Evolutionary conservation across 2,329 filamentous ascomycete species (phyloP).

Genomic region (Colletotrichum cereale): DNA sequence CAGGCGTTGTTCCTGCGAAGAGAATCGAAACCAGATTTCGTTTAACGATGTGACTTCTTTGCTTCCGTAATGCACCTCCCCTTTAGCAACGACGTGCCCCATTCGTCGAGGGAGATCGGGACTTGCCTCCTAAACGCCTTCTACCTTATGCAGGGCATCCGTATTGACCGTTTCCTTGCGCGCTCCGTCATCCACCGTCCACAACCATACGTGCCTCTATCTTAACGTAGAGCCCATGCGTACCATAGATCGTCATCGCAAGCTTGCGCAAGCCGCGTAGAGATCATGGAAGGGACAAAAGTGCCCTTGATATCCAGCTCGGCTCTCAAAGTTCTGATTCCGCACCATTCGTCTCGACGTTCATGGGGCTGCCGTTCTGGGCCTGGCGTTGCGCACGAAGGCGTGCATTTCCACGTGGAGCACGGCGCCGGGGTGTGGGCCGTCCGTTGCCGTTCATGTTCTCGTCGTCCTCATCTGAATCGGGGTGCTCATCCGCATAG

Average conservation of each 20-base stretch:
- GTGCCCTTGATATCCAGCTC: not conserved
- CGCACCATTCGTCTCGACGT: constrained; percentile 66
- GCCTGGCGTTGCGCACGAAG: constrained; percentile 57
- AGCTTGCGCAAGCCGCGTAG: not conserved
- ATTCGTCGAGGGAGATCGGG: constrained; percentile 24
- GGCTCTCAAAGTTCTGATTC: constrained; percentile 65
- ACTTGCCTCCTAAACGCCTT: constrained; percentile 37
- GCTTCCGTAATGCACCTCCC: constrained; percentile 31
- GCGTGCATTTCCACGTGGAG: constrained; percentile 54
- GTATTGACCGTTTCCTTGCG: constrained; percentile 14
- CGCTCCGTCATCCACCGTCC: constrained; percentile 13
- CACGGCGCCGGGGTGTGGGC: constrained; percentile 57
- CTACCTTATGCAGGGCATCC: constrained; percentile 39
- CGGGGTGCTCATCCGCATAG: constrained; percentile 65
- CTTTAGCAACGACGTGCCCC: constrained; percentile 26
- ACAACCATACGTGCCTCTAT: not conserved
- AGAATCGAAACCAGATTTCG: constrained; percentile 30
- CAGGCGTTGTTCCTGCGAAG: constrained; percentile 27
- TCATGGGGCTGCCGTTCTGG: constrained; percentile 70
- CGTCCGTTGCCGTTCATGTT: constrained; percentile 59
- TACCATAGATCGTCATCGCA: not conserved
- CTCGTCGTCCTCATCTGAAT: constrained; percentile 70
- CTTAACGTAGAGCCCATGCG: not conserved
- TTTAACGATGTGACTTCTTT: constrained; percentile 33
- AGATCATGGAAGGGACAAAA: not conserved